Conservation (phyloP, 805 yeast genomes). For the Wickerhamiella slavikovae region DNA sequence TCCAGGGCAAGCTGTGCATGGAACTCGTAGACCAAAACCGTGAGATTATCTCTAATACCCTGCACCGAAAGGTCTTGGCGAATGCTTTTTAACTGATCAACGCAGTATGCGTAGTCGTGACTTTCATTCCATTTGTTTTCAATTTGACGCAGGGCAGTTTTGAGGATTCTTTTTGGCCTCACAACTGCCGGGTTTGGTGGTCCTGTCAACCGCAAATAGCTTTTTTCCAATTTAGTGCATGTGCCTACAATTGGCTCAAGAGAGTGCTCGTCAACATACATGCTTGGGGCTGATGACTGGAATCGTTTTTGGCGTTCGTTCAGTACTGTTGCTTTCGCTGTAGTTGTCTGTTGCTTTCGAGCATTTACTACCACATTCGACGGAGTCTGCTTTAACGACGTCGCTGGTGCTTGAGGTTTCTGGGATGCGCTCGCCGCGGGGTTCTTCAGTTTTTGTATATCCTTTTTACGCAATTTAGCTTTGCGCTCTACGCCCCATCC, state of each 20-base stretch:
- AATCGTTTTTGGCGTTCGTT: conserved; percentile 1
- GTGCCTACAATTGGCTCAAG: conserved; percentile 33
- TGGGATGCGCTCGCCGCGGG: too few relatives aligned
- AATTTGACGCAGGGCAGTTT: conserved; percentile 34
- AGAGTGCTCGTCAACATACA: conserved; percentile 4
- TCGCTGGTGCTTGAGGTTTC: too few relatives aligned
- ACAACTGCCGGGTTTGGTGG: conserved; percentile 76
- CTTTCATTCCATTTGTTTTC: conserved; percentile 30
- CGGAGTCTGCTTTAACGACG: too few relatives aligned
- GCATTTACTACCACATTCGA: too few relatives aligned
- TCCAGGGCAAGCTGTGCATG: conserved; percentile 78
- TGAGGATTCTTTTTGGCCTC: conserved; percentile 46
- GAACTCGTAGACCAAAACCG: conserved; percentile 61
- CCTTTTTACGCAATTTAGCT: too few relatives aligned
- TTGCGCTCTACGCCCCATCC: too few relatives aligned
- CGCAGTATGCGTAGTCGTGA: conserved; percentile 49
- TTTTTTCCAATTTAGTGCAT: conserved; percentile 47
- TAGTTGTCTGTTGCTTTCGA: too few relatives aligned
- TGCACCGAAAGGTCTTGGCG: conserved; percentile 91
- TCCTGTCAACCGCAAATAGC: conserved; percentile 67
- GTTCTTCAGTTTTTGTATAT: too few relatives aligned
- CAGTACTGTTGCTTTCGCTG: conserved; percentile 1
- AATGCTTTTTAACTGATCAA: conserved; percentile 80
- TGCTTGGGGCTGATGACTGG: conserved; percentile 7
- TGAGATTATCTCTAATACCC: conserved; percentile 55